Conservation (phyloP, 1,284 basidiomycete genomes). For the Sporisorium reilianum region DNA sequence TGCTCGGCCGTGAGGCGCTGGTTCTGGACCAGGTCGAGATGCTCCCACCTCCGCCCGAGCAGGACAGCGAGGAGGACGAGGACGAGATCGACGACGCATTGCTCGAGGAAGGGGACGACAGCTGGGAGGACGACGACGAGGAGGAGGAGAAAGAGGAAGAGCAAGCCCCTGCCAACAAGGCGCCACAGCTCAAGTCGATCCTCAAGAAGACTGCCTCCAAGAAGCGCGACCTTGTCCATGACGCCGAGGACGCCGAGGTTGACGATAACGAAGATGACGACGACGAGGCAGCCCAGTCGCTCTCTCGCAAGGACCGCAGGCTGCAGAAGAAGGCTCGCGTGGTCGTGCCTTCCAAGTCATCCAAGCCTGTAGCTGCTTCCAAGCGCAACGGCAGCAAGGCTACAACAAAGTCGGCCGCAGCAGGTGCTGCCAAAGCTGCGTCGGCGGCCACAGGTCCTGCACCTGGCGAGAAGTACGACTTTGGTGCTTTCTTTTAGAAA, state of each 20-base stretch:
- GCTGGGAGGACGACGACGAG: conserved; percentile 33
- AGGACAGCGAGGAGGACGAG: conserved; percentile 56
- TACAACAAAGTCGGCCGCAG: conserved; percentile 19
- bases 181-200: conserved; percentile 49
- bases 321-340: conserved; percentile 46
- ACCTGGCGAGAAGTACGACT: conserved; percentile 62
- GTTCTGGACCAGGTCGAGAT: conserved; percentile 46
- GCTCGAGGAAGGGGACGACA: conserved; percentile 41
- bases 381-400: conserved; percentile 26
- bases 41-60: conserved; percentile 49
- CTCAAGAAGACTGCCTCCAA: conserved; percentile 41
- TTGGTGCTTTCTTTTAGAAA: conserved; percentile 56
- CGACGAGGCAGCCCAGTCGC: conserved; percentile 21
- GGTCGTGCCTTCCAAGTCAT: conserved; percentile 34
- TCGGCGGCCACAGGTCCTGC: conserved; percentile 47
- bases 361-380: conserved; percentile 30
- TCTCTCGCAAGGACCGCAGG: conserved; percentile 45
- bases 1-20: conserved; percentile 48
- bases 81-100: conserved; percentile 53
- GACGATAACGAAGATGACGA: conserved; percentile 23
- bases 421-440: conserved; percentile 33
- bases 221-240: conserved; percentile 29
- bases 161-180: conserved; percentile 15
- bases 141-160: conserved; percentile 46
- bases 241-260: conserved; percentile 10